phyloP scores from a whole-genome alignment of 768 basidiomycete genomes.

The Astraeus odoratus region DNA sequence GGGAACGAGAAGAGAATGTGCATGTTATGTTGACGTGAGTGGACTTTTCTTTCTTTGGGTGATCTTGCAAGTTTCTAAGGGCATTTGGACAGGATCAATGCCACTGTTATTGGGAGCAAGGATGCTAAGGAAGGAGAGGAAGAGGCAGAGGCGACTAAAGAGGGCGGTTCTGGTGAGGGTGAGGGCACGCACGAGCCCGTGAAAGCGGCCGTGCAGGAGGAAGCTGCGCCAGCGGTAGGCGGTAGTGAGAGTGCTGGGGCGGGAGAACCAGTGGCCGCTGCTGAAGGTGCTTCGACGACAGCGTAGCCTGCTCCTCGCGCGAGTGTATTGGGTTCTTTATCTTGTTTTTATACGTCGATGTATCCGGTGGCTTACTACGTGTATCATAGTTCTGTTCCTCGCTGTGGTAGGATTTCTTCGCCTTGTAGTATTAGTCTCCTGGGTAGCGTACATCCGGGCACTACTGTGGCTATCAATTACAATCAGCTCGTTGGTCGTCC shows the following conservation, averaged over 20 bases:
- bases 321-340: background rate
- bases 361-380: background rate
- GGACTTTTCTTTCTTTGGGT: background rate
- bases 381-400: too few species aligned
- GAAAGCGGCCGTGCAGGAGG: constrained; percentile 20
- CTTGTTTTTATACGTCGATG: background rate
- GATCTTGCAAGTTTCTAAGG: background rate
- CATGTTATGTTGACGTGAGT: constrained; percentile 70
- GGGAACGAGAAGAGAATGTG: constrained; percentile 54
- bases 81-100: constrained; percentile 53
- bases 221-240: constrained; percentile 12
- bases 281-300: background rate
- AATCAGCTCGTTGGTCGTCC: background rate
- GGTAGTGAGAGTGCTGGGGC: constrained; percentile 9
- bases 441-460: background rate
- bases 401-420: too few species aligned
- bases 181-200: constrained; percentile 19
- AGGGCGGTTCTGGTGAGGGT: constrained; percentile 19
- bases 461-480: background rate
- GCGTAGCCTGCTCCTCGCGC: background rate
- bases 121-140: constrained; percentile 34
- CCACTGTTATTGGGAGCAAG: constrained; percentile 69
- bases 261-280: background rate
- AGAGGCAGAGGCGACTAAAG: constrained; percentile 26
- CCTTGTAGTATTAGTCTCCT: background rate